Evolutionary conservation across 1,284 basidiomycete species (phyloP), one percentile per base, ranked within the genome.

Genomic region (Volvariella volvacea): DNA sequence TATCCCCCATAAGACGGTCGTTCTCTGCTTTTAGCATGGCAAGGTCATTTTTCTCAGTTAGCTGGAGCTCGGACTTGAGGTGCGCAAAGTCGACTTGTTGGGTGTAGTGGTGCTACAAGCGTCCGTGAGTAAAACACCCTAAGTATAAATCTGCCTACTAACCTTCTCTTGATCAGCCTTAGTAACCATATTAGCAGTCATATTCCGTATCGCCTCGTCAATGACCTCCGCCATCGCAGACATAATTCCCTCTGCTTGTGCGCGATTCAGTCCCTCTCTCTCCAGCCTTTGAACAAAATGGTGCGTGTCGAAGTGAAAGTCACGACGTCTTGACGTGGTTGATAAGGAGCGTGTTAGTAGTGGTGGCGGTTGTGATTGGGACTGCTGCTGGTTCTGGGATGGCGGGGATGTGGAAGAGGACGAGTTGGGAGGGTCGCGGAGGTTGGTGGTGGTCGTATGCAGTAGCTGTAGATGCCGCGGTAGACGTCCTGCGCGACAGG

Each of bases 1-100:
- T 85, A 59, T 99, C 95, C 25, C 81, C 76, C 56, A 91, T 74
- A 15, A 99, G 73, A 16, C 95, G 78, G 63, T 98, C 95, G 57
- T 92, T 97, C 68, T 95, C 92, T 36, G 90, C 84, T 68, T 94
- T 96, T 71, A 99, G 87, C 73, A 93, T 83, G 19, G 92, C 86
- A 43, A 97, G 78, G 61, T 99, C 95, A 58, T 98, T 98, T 76
- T 95, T 94, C 71, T 97, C 94, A 72, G 92, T 89, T 36, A 99
- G 71, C 66, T 97, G 91, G 22, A 99, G 75, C 61, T 97, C 95
- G 14, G 92, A 95, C 67, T 98, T 98, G 53, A 96, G 83, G 60
- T 94, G 87, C 3, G 93, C 90, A 64, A 99, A 98, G 67, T 98
- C 95, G 49, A 99, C 94, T 72, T 96, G 90, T 61, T 94, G 92